Base-by-base conservation (phyloP, 2,329 filamentous ascomycete genomes). In the Ophioceras dolichostomum region DNA sequence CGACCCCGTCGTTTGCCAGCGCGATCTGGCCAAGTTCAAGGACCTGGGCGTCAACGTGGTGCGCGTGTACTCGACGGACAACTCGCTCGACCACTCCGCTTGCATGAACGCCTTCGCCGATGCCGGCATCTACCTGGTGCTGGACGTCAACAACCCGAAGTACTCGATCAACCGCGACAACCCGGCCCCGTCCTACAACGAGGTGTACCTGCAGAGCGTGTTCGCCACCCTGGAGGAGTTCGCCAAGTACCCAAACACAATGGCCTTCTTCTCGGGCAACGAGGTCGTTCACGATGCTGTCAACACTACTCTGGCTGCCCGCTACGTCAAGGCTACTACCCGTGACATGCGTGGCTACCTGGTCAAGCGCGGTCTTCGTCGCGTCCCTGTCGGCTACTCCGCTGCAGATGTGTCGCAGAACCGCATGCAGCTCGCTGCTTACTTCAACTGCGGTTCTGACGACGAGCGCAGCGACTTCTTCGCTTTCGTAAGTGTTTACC, bases 41-140 rank as follows among this genome's bases (percentile, higher is more conserved):
- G 73, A 86, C 47, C 70, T 95, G 36, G 86, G 87, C 34, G 67
- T 94, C 62, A 95, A 95, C 69, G 87, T 86, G 19, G 70, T 95
- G 54, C 87, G 88, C 59, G 83, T 94, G 43, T 95, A 94, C 71
- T 86, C 82, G 13, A 79, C 93, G 47, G 88, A 95, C 68, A 94
- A 94, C 71, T 79, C 78, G 36, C 64, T 68, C 49, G 62, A 80
- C 58, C 88, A 95, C 63, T 79, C 88, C 50, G 71, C 76, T 44
- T 95, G 88, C 68, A 95, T 95, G 88, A 65, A 70, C 42, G 68
- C 73, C 32, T 70, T 94, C 43, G 79, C 76, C 37, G 82, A 83
- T 51, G 87, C 85, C 44, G 84, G 84, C 50, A 94, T 94, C 67
- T 94, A 94, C 68, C 74, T 94, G 37, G 84, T 93, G 27, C 69